Base-by-base conservation (phyloP, 2,329 filamentous ascomycete genomes). In the Diaporthe sp. region DNA sequence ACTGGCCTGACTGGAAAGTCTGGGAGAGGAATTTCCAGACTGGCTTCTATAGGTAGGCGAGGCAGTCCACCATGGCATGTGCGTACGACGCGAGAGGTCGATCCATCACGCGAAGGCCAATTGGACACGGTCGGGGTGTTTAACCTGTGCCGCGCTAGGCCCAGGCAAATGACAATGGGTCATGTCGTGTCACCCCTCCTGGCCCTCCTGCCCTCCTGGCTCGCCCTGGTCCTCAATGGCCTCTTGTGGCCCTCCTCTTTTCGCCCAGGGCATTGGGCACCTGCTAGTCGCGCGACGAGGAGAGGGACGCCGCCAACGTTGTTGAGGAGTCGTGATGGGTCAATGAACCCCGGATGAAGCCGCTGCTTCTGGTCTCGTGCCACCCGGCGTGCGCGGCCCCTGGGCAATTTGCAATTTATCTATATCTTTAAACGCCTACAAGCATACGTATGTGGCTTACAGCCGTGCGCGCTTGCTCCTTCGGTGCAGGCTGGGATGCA, bases 111-210 rank as follows among this genome's bases (percentile, higher is more conserved):
- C 54, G 19, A 50, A 72, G 33, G 68, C 72, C 75, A 76, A 76
- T 76, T 57, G 69, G 54, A 57, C 22, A 40, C 25, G 45, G 47
- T 50, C 33, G 38, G 28, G 40, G 66, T 64, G 72, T 74, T 69
- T 72, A 72, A 35, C 15, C 64, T 50, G 55, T 70, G 72, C 68
- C 75, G 75, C 75, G 75, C 75, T 76, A 76, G 69, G 61, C 75
- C 64, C 47, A 54, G 30, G 50, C 52, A 74, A 74, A 67, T 71
- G 60, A 66, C 30, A 47, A 50, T 50, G 42, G 61, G n/a, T 30
- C 33, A 38, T 61, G 67, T 66, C 54, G 74, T 75, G 70, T 55
- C 70, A 61, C 50, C 74, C 74, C 69, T 45, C 54, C 35, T 40
- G 30, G 10, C 60, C 60, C 8, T 66, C 40, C 25, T 42, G n/a